A percentile compares a stretch with the other conserved stretches of the same genome.
Evolutionary conservation across 305 asterid genomes (phyloP).

Genomic region (Fraxinus velutina): DNA sequence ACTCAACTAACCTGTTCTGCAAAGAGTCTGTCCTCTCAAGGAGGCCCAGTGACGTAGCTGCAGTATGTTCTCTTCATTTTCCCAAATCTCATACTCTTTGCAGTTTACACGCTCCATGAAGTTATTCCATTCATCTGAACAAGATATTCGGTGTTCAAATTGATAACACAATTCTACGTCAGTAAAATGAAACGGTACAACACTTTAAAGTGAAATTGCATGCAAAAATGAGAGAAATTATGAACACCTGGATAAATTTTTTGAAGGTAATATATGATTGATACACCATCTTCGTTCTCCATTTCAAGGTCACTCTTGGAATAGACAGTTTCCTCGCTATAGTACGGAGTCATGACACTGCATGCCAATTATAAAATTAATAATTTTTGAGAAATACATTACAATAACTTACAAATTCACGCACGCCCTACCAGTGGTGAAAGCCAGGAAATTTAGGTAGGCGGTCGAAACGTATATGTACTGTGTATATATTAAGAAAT

Average conservation of each 20-base stretch:
- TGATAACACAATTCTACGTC: conserved; percentile 14
- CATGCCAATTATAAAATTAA: conserved; percentile 35
- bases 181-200: conserved; percentile 13
- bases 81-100: conserved; percentile 66
- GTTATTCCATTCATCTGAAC: conserved; percentile 94
- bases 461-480: not conserved
- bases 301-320: conserved; percentile 94
- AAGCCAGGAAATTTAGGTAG: not conserved
- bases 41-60: conserved; percentile 99
- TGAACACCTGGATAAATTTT: conserved; percentile 88
- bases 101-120: conserved; percentile 89
- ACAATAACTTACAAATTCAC: conserved; percentile 3
- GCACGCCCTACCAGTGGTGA: not conserved
- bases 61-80: conserved; percentile 79
- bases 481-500: not conserved
- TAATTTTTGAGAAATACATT: conserved; percentile 10
- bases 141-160: conserved; percentile 19
- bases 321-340: conserved; percentile 93
- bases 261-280: conserved; percentile 82
- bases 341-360: conserved; percentile 98
- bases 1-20: conserved; percentile 71
- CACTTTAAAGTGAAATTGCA: conserved; percentile 19
- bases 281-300: conserved; percentile 98
- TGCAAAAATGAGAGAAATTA: conserved; percentile 27
- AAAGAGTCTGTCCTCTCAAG: conserved; percentile 95